Evolutionary conservation across 768 basidiomycete genomes (phyloP), one percentile per base, ranked within the genome.

Genomic region (Russula lepida): DNA sequence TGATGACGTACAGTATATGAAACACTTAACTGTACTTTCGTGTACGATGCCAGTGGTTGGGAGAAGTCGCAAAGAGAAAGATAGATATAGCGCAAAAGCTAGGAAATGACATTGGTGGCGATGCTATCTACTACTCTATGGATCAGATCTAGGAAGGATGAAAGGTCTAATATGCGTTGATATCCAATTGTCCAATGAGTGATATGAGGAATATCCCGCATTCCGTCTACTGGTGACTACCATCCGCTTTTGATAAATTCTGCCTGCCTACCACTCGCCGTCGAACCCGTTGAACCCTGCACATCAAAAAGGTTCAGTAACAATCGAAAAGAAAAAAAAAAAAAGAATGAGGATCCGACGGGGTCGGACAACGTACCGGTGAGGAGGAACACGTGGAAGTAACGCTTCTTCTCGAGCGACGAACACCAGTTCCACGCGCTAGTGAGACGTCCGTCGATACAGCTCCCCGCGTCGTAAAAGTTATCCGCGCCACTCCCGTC

Each of bases 361-460:
- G 35, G 11, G 17, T 2, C 17, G 1, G 27, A 15, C 19, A 46
- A 71, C 85, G 66, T 61, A 89, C 89, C 88, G 49, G 83, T 81
- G 55, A 93, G 74, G 62, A 92, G 73, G 71, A 92, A 92, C 23
- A 90, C 75, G 6, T 81, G 84, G 76, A 92, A 91, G 69, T 84
- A 93, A 52, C 84, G 77, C 75, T 93, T 93, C 77, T 92, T 93
- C 77, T 92, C 91, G 66, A 93, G 71, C 49, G 78, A 79, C 52
- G 85, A 84, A 74, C 91, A 93, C 91, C 91, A 93, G 70, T 93
- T 91, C 91, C 91, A 93, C 4, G 91, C 91, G 71, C 89, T 91
- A 32, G 91, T 93, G 68, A 93, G 72, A 4, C 91, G 79, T 13
- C 90, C 90, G 68, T 92, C 90, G 66, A 92, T 92, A 66, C 81